These are phyloP conservation scores for Salix koriyanagi DNA, from an alignment of 345 rosid species.

Conservation along the genomic window DNA sequence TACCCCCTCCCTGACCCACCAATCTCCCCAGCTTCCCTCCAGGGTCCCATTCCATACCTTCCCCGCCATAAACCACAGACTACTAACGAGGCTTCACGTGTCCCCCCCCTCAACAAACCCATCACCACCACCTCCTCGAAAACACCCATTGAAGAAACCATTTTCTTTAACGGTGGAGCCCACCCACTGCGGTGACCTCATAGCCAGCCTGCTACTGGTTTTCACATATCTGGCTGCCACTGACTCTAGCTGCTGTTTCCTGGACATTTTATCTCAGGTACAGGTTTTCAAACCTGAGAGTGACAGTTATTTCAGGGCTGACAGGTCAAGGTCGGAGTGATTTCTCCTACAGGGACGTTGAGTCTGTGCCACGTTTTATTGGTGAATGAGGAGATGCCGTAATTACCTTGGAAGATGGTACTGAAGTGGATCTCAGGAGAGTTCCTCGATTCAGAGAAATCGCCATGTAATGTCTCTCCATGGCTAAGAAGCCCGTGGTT, in stretches of 20 bases:
- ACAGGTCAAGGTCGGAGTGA: conserved; percentile 83
- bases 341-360: conserved; percentile 84
- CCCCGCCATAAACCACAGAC: conserved; percentile 20
- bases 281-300: conserved; percentile 89
- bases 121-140: conserved; percentile 24
- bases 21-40: conserved; percentile 15
- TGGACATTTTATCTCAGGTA: conserved; percentile 76
- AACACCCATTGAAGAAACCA: conserved; percentile 50
- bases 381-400: conserved; percentile 96
- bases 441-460: conserved; percentile 90
- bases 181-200: conserved; percentile 92
- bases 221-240: conserved; percentile 86
- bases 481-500: conserved; percentile 61
- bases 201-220: conserved; percentile 75
- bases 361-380: conserved; percentile 85
- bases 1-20: conserved; percentile 19
- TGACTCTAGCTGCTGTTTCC: conserved; percentile 84
- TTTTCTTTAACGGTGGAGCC: conserved; percentile 89
- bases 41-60: conserved; percentile 19
- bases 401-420: conserved; percentile 71
- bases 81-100: conserved; percentile 39
- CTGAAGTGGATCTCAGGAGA: conserved; percentile 78
- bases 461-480: conserved; percentile 68
- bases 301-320: conserved; percentile 83
- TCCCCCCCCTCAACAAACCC: conserved; percentile 49